phyloP scores from a whole-genome alignment of 148 eudicot species.

The Tetragonia tetragonoides region DNA sequence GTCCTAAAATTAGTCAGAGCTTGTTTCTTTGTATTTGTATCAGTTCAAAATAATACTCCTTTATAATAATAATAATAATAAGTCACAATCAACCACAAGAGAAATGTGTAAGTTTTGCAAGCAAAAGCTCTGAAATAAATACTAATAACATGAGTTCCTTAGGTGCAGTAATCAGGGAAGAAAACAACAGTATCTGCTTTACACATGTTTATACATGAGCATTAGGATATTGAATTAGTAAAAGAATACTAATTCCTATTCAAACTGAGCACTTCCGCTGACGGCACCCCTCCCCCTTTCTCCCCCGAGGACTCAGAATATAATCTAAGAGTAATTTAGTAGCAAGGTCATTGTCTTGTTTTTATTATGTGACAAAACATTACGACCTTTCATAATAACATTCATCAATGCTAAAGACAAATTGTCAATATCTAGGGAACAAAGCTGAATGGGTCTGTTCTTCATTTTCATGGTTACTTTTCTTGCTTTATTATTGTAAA shows the following conservation, averaged over 20 bases:
- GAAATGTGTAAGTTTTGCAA: neutral
- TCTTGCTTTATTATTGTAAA: neutral
- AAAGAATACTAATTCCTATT: neutral
- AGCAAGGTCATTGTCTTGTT: conserved; percentile 5
- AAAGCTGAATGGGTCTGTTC: neutral
- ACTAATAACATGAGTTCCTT: neutral
- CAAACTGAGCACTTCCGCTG: conserved; percentile 5
- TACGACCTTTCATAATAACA: neutral
- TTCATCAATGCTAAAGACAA: conserved; percentile 8
- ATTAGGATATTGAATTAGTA: neutral
- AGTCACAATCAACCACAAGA: neutral
- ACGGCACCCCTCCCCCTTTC: neutral
- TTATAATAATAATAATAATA: neutral
- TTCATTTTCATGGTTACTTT: neutral
- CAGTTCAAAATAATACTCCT: neutral
- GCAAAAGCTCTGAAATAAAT: neutral
- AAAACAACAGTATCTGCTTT: neutral
- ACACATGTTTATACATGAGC: neutral
- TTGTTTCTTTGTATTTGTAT: neutral
- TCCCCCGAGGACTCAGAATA: neutral
- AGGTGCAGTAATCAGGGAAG: neutral
- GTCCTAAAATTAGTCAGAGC: neutral
- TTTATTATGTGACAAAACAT: conserved; percentile 4
- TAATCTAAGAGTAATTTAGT: neutral
- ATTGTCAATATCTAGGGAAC: conserved; percentile 10